Base-by-base conservation (phyloP, 129 eudicot genomes). In the Arctium minus region DNA sequence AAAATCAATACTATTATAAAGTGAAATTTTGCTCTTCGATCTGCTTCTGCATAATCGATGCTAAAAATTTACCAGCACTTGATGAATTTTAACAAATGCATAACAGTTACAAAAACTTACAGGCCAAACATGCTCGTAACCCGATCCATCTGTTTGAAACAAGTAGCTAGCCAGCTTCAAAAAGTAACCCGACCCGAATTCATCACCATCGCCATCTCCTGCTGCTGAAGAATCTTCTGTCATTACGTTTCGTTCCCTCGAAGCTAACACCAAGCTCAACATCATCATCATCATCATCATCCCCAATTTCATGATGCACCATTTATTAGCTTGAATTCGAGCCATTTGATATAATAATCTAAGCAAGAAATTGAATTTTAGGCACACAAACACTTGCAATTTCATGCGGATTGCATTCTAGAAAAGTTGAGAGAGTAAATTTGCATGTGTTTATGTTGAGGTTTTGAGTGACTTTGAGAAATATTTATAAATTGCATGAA, bases 51-150 rank as follows among this genome's bases (percentile, higher is more conserved):
- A 42, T 42, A 42, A 42, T 5, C 48, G 62, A 48, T 56, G 67
- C 67, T 56, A 56, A 3, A 46, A 50, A 3, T 53, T 17, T 56
- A 56, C 27, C 27, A 56, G 22, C 18, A 56, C 17, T 56, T 17
- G 27, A 56, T 15, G 67, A 56, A 46, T 10, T 46, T 46, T 46
- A 46, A 44, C 50, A 44, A 44, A 53, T 77, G 60, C 4, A 46
- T 27, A 15, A 38, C 62, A 60, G 29, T 13, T 3, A 37, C 27
- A 32, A 50, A 79, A 27, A 85, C 91, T 92, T 88, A 95, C 99
- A 76, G 99, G 99, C 99, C 99, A 95, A 84, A 95, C 91, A 88
- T 93, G 99, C 6, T 91, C 93, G 85, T 95, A 95, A 18, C 97
- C 94, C 5, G 92, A 86, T 86, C 87, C 82, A 87, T 82, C 81